Evolutionary conservation across 345 rosid genomes (phyloP), one percentile per base, ranked within the genome.

Genomic region (Salix purpurea): DNA sequence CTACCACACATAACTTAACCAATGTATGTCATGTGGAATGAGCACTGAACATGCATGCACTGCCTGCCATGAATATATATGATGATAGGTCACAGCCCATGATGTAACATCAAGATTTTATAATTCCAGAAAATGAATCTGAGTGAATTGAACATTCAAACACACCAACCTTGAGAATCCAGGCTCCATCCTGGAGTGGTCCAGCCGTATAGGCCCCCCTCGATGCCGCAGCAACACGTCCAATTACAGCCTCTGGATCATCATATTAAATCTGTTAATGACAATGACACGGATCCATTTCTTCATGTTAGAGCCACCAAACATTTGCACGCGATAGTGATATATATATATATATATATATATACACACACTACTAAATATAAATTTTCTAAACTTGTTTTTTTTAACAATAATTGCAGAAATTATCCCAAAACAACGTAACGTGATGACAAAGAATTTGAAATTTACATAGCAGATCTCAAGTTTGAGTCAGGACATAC

Each of bases 141-240:
- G 23, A 58, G 62, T 8, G 14, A 58, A n/a, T 3, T n/a, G 26
- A 58, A 10, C 28, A 58, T n/a, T n/a, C 62, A n/a, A 58, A 23
- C 28, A 58, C 16, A 30, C 61, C 61, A 7, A 28, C 70, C 70
- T 74, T 28, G 62, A 58, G 48, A 12, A 65, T 44, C 21, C 4
- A 74, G 4, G 72, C 37, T 68, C 68, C 79, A 69, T 42, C 60
- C 79, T 58, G 79, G 67, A 60, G 58, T 69, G 69, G 61, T 69
- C 67, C 77, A n/a, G 11, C 28, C 28, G 28, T 12, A 5, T 6
- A 26, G 16, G 23, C 60, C 19, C 65, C 37, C 65, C 24, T 19
- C 16, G n/a, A 21, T 71, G 39, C 44, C 44, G 44, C 14, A 21
- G 61, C 23, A 11, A 61, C 50, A 32, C 19, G 24, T 65, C 9